Evolutionary conservation across 192 early-diverging fungal genomes (phyloP), one percentile per base, ranked within the genome.

Genomic region (Jimgerdemannia lactiflua): DNA sequence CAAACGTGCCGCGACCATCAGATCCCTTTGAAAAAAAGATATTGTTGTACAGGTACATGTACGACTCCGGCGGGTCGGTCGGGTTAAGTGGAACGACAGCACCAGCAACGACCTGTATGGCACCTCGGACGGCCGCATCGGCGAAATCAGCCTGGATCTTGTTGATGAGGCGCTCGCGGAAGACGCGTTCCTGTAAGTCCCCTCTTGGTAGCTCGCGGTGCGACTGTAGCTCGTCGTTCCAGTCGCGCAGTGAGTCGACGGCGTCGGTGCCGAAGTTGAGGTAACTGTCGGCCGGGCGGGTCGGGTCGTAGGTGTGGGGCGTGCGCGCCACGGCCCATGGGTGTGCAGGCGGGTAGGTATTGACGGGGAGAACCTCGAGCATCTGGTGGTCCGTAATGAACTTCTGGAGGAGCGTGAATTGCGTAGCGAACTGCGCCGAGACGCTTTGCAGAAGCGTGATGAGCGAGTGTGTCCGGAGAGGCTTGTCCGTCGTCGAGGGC

Each of bases 191-290:
- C 72, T 92, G 93, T 7, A 94, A 81, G 65, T 87, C 92, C 49
- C 68, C 70, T 18, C 89, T 84, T 3, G 96, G 95, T 73, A 98
- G 86, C 74, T 96, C 95, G 43, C 94, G 90, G 43, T 94, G 92
- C 14, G 90, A 88, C 84, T 97, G 95, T 40, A 97, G 79, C 79
- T 99, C 97, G 73, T 99, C 97, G 82, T 99, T 98, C 97, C 97
- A 99, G 78, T 98, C 97, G 68, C 95, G 93, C 69, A 93, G 71
- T 42, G 89, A 85, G 41, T 89, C 90, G 4, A 93, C 87, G 42
- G 87, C 84, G 67, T 90, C 89, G 18, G 82, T 77, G 19, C 91
- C 88, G 67, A 85, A 86, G 71, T 85, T 82, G 8, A 95, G 79
- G 44, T 89, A 81, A 17, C 84, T 75, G 75, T 94, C 93, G 43